A percentile compares a stretch with the other conserved stretches of the same genome.
Conservation (phyloP, 768 basidiomycete genomes). For the Cyclocybe aegerita region DNA sequence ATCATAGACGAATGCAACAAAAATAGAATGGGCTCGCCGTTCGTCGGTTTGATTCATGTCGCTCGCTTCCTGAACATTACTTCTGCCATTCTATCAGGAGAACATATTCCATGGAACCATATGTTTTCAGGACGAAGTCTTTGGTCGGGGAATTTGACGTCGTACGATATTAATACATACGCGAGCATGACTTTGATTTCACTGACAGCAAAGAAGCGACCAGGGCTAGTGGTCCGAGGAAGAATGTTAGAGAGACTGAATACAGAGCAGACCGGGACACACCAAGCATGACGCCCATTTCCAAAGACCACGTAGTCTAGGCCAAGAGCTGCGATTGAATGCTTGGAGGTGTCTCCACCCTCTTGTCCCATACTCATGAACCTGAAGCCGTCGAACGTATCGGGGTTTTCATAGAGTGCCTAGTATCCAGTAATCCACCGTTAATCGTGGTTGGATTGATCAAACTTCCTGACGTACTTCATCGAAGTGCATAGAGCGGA, state of each 20-base stretch:
- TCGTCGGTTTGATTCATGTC: background rate
- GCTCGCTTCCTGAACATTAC: constrained; percentile 23
- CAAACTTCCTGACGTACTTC: background rate
- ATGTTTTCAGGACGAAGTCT: constrained; percentile 15
- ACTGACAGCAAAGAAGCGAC: constrained; percentile 45
- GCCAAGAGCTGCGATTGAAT: constrained; percentile 17
- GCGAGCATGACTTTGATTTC: constrained; percentile 43
- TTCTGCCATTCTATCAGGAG: constrained; percentile 20
- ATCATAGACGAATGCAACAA: background rate
- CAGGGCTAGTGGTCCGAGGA: constrained; percentile 26
- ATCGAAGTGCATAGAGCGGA: constrained; percentile 13
- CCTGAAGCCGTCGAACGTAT: constrained; percentile 45
- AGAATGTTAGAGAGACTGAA: constrained; percentile 5
- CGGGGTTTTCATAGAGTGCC: constrained; percentile 41
- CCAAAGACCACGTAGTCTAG: constrained; percentile 38
- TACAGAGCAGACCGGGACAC: background rate
- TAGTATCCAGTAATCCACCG: background rate
- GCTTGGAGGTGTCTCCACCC: constrained; percentile 26
- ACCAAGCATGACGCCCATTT: constrained; percentile 35
- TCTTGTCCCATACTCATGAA: constrained; percentile 38
- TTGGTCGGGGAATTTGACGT: constrained; percentile 32
- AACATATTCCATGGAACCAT: constrained; percentile 17
- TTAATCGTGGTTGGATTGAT: background rate
- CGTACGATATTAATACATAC: constrained; percentile 37
- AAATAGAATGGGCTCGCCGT: background rate